Conservation (phyloP, 306 rosid species). For the Oxytropis ochrocephala region DNA sequence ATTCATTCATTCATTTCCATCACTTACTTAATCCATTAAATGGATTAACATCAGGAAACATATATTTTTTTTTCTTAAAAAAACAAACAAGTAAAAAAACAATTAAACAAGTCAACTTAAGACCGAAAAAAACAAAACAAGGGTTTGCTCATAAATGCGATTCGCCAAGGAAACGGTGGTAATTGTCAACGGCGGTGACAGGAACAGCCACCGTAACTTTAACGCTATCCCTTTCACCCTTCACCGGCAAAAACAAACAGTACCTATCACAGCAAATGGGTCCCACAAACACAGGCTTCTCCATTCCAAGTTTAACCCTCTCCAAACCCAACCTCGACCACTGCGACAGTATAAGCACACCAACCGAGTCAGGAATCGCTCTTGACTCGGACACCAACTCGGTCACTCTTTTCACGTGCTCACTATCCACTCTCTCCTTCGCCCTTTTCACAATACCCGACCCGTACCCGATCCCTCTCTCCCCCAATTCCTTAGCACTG, state of each 20-base stretch:
- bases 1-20: not conserved
- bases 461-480: slow-evolving; percentile 44
- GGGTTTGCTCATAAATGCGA: not conserved
- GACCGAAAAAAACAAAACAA: not conserved
- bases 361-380: slow-evolving; percentile 71
- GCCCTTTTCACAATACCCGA: slow-evolving; percentile 53
- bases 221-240: slow-evolving; percentile 47
- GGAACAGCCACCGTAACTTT: slow-evolving; percentile 86
- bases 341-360: slow-evolving; percentile 72
- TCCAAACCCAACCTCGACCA: slow-evolving; percentile 94
- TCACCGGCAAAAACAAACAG: slow-evolving; percentile 69
- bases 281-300: slow-evolving; percentile 53
- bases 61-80: not conserved
- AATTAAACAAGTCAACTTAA: slow-evolving; percentile 11
- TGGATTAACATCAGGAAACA: not conserved
- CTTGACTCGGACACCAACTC: slow-evolving; percentile 51
- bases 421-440: slow-evolving; percentile 61
- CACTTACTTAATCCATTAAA: not conserved
- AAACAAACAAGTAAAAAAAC: not conserved
- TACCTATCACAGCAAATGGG: slow-evolving; percentile 72
- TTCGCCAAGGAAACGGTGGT: slow-evolving; percentile 34
- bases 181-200: slow-evolving; percentile 48
- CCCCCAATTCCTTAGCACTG: slow-evolving; percentile 45
- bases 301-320: slow-evolving; percentile 66
- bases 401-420: slow-evolving; percentile 53